Evolutionary conservation across 2,329 filamentous ascomycete species (phyloP), one percentile per base, ranked within the genome.

Genomic region (Arthrinium phaeospermum): DNA sequence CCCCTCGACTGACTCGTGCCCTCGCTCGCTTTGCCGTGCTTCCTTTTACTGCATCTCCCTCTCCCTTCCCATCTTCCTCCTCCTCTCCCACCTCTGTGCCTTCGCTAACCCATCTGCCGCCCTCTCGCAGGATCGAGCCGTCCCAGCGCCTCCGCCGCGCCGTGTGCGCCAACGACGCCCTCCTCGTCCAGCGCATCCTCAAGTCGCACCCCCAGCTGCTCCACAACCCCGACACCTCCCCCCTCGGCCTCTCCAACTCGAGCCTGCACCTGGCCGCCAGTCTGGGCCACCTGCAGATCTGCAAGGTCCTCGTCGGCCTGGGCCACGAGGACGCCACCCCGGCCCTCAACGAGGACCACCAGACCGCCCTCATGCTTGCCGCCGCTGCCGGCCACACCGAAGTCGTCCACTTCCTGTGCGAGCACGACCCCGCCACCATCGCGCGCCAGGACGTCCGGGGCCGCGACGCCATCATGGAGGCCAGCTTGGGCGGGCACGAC

Each of bases 301-400:
- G 90, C 80, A 87, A 89, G 76, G 87, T 91, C 71, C 90, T 98
- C 41, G 86, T 97, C 74, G 85, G 88, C n/a, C 86, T 90, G 6
- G 93, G 92, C 72, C 94, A 97, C 81, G 94, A 97, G 81, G 81
- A 85, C n/a, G 88, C 87, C 6, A 90, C 91, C 69, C 90, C 95
- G 44, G 92, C 92, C 16, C 87, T 94, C 75, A 97, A 97, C 81
- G 92, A 94, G 77, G 87, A 91, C 74, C 90, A 93, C 78, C 92
- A 96, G 79, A 97, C 94, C 0, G 92, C 94, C 0, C 86, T 97
- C 68, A 95, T 96, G 90, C 87, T 96, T 3, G 94, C 94, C 14
- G 90, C 93, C 0, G 84, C 84, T 8, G 87, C 87, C 1, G 92
- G 92, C 19, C 92, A 94, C 77, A 91, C 92, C 75, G 91, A 94